Evolutionary conservation across 306 rosid genomes (phyloP), one percentile per base, ranked within the genome.

Genomic region (Cucurbita maxima): DNA sequence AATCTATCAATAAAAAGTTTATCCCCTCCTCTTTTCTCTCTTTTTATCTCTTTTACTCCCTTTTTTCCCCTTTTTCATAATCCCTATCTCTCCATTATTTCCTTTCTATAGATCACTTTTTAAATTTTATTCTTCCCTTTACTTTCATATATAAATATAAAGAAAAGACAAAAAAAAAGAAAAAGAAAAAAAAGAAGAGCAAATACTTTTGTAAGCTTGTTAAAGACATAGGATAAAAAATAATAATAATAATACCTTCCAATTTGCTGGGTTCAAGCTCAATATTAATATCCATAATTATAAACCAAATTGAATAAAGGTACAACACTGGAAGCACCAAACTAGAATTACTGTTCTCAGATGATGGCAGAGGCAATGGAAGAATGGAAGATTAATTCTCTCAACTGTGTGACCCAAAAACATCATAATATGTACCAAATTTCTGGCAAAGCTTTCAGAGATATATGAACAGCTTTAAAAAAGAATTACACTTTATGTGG

Each of bases 401-500:
- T 47, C 3, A 68, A 47, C 43, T 67, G 55, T 10, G 18, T 59
- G 54, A 67, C 45, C 71, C n/a, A 67, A 45, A 45, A 22, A 45
- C 72, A 43, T 12, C 12, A 19, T 69, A n/a, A n/a, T n/a, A 69
- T 47, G 37, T 69, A 69, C 58, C 58, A 25, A 69, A 69, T 22
- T 69, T 69, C 58, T 69, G 68, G 22, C 74, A 30, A 30, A 30
- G 57, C 38, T 69, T 69, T 48, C 74, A 69, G 22, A 69, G 18
- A 19, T 15, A 22, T 69, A 69, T 69, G 9, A 69, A 69, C 74
- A 69, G 74, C 74, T 69, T 69, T 50, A 69, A 48, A 43, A 64
- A 66, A 62, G n/a, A 6, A 64, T 9, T 41, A 43, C 72, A 62
- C 22, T 18, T 66, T 58, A 80, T 74, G 58, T 71, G 81, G 80